A percentile compares a stretch with the other conserved stretches of the same genome.
Conservation (phyloP, 106 monocot species). For the Posidonia australis region DNA sequence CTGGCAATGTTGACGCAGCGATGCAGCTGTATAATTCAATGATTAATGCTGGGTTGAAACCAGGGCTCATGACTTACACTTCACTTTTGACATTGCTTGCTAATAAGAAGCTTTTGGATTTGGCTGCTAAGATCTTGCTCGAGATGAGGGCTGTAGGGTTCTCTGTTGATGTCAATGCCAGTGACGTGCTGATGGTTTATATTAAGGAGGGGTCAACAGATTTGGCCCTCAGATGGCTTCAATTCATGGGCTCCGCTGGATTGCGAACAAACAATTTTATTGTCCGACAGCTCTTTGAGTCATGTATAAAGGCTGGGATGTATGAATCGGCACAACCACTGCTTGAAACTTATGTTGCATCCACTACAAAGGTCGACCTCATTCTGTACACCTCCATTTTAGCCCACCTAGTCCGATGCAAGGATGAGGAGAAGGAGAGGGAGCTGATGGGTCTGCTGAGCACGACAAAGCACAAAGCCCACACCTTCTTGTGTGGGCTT, state of each 20-base stretch:
- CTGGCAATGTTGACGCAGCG: constrained; percentile 60
- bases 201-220: constrained; percentile 81
- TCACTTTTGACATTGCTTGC: constrained; percentile 53
- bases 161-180: constrained; percentile 79
- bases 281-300: constrained; percentile 79
- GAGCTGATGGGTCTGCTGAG: constrained; percentile 74
- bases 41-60: constrained; percentile 53
- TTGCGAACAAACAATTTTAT: constrained; percentile 89
- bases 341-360: constrained; percentile 62
- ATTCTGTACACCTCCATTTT: constrained; percentile 91
- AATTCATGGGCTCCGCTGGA: constrained; percentile 87
- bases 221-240: constrained; percentile 68
- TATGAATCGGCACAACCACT: constrained; percentile 68
- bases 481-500: constrained; percentile 76
- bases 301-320: constrained; percentile 67
- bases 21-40: constrained; percentile 81
- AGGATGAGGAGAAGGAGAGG: constrained; percentile 68
- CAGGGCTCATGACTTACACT: constrained; percentile 63
- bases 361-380: constrained; percentile 74
- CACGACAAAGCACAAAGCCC: constrained; percentile 64
- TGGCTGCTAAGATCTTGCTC: constrained; percentile 81
- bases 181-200: constrained; percentile 91
- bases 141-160: constrained; percentile 87
- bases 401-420: constrained; percentile 75
- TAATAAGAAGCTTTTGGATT: constrained; percentile 66